Conservation (phyloP, 2,329 filamentous ascomycete genomes). For the Hypomyces perniciosus region DNA sequence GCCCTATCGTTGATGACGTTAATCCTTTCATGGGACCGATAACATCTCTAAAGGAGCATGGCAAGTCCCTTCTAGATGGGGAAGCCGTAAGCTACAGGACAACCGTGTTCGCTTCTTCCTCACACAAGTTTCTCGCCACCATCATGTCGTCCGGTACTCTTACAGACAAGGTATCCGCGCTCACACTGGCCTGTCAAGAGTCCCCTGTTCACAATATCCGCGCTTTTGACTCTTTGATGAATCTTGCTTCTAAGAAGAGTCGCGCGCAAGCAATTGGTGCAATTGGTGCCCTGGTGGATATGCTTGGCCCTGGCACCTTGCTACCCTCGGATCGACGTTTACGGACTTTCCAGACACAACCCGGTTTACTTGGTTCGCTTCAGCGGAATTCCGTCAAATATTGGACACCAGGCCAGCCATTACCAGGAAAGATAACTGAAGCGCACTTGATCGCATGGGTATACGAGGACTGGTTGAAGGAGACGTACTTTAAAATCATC, state of each 20-base stretch:
- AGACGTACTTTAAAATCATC: slow-evolving; percentile 85
- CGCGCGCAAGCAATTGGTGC: slow-evolving; percentile 88
- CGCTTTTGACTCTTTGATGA: slow-evolving; percentile 77
- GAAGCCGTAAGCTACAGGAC: slow-evolving; percentile 72
- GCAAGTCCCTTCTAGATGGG: slow-evolving; percentile 65
- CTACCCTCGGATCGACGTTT: slow-evolving; percentile 79
- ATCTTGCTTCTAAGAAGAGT: slow-evolving; percentile 84
- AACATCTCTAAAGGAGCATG: slow-evolving; percentile 59
- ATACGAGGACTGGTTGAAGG: slow-evolving; percentile 94
- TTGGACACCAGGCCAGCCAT: slow-evolving; percentile 63
- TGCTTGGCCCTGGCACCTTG: slow-evolving; percentile 82
- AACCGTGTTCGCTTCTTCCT: slow-evolving; percentile 72
- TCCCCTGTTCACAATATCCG: slow-evolving; percentile 91
- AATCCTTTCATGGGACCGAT: slow-evolving; percentile 39
- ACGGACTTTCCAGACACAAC: slow-evolving; percentile 72
- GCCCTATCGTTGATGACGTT: slow-evolving; percentile 39
- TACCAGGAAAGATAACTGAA: slow-evolving; percentile 70
- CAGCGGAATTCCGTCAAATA: slow-evolving; percentile 49
- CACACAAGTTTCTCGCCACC: slow-evolving; percentile 91
- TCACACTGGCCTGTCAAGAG: slow-evolving; percentile 92
- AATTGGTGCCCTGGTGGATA: slow-evolving; percentile 87
- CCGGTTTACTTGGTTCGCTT: slow-evolving; percentile 65
- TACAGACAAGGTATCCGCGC: slow-evolving; percentile 91
- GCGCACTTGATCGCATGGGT: slow-evolving; percentile 80
- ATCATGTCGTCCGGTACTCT: slow-evolving; percentile 96